Percentiles rank a stretch among this genome's conserved stretches.
phyloP scores from a whole-genome alignment of 2,329 filamentous ascomycete genomes.

The Seiridium unicorne region DNA sequence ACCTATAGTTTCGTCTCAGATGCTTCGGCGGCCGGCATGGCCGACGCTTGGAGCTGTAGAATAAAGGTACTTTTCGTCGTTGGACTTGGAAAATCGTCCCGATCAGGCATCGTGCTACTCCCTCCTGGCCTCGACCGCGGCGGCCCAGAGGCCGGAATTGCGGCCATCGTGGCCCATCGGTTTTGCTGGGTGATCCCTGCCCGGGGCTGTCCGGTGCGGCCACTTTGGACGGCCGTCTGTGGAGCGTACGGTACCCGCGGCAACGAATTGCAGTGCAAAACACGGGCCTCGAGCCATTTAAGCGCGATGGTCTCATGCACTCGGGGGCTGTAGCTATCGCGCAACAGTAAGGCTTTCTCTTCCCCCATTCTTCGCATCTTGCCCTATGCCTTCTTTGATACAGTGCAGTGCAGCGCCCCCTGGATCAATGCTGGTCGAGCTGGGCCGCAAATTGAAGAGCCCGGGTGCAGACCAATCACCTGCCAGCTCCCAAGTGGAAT shows the following conservation, averaged over 20 bases:
- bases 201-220: neutral
- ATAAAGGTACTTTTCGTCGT: neutral
- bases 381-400: neutral
- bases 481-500: neutral
- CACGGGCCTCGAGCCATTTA: neutral
- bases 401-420: neutral
- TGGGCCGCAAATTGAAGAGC: neutral
- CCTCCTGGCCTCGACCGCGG: neutral
- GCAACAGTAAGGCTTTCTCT: neutral
- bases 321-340: neutral
- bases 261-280: constrained; percentile 6
- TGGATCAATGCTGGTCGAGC: neutral
- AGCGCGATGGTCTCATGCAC: neutral
- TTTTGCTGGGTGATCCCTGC: too few species aligned
- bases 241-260: neutral
- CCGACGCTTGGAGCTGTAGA: neutral
- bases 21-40: neutral
- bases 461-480: neutral
- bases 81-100: neutral
- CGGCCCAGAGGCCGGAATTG: neutral
- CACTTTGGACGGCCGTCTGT: neutral
- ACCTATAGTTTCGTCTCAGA: neutral
- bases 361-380: neutral
- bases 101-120: neutral
- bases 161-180: neutral